Base-by-base conservation (phyloP, 139 green algal species). In the Limnomonas spitsbergensis region DNA sequence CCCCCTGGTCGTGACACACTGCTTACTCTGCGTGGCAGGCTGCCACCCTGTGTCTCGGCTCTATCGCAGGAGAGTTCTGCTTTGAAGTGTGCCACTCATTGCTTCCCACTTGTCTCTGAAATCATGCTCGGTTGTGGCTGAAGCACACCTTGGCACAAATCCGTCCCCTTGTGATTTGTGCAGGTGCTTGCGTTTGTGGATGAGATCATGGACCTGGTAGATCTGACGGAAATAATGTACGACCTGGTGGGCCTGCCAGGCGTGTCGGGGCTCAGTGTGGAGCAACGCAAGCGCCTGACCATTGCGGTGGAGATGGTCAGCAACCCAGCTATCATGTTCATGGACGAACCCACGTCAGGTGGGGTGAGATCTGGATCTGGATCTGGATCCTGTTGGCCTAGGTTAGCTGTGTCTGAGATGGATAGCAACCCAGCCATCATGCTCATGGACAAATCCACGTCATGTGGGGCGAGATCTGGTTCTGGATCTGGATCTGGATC, bases 301-400 rank as follows among this genome's bases (percentile, higher is more conserved):
- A 98, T 98, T 70, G 94, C 86, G 0, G 91, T 98, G 36, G 94
- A 98, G 88, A 86, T 98, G 37, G 94, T 98, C 14, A 88, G 90
- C 52, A 93, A 94, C 83, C 90, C 91, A n/a, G 81, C 77, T 0
- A 82, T 87, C 14, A 38, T 90, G 26, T 90, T 90, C 82, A 85
- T 89, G 84, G 88, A 89, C 52, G 86, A 91, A 53, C 85, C 84
- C 35, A 89, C 83, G 40, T 81, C 54, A 53, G 84, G 84, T 80
- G 4, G n/a, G 42, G 47, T 61, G 14, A 20, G 14, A 20, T 53
- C 1, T 69, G 69, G 9, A 34, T 40, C 26, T n/a, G n/a, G 47
- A 20, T 61, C 9, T 61, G 47, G 47, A 20, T 3, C 32, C 4
- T 4, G 61, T n/a, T n/a, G n/a, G n/a, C n/a, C n/a, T n/a, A n/a